A percentile compares a stretch with the other conserved stretches of the same genome.
These are phyloP conservation scores for Naganishia kalamii DNA, from an alignment of 768 basidiomycete genomes.

Conservation along the genomic window DNA sequence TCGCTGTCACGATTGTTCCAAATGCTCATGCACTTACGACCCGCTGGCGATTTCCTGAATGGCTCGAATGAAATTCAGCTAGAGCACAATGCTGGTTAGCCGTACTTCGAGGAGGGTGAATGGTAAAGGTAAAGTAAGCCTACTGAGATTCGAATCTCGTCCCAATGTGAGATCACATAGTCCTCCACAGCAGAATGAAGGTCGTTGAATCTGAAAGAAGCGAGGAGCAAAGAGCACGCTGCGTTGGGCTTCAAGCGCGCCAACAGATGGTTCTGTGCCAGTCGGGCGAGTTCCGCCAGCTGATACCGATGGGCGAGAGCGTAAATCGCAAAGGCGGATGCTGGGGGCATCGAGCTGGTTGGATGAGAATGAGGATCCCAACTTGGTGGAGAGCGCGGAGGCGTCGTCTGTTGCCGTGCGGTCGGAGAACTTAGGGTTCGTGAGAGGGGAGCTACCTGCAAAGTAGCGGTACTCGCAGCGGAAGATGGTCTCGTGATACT, in stretches of 20 bases:
- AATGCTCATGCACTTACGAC: slow-evolving; percentile 17
- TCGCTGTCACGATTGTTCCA: background rate
- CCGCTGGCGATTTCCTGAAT: slow-evolving; percentile 38
- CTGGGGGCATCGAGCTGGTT: slow-evolving; percentile 57
- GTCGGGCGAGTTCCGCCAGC: slow-evolving; percentile 59
- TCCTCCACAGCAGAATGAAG: slow-evolving; percentile 50
- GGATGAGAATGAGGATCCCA: slow-evolving; percentile 70
- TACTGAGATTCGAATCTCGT: slow-evolving; percentile 51
- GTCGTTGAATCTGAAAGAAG: slow-evolving; percentile 23
- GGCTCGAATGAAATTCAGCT: slow-evolving; percentile 31
- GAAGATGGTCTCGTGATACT: background rate
- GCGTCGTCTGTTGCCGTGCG: background rate
- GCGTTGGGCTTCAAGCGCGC: slow-evolving; percentile 60
- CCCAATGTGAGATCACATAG: slow-evolving; percentile 71
- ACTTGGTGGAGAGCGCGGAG: slow-evolving; percentile 24
- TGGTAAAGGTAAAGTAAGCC: background rate
- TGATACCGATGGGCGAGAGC: slow-evolving; percentile 69
- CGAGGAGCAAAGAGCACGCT: slow-evolving; percentile 59
- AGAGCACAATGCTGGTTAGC: background rate
- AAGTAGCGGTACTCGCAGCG: background rate
- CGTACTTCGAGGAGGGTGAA: too few relatives aligned
- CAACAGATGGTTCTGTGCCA: slow-evolving; percentile 70
- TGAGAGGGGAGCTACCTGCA: background rate
- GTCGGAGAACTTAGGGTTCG: background rate
- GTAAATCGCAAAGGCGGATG: slow-evolving; percentile 68